Base-by-base conservation (phyloP, 176 grass and related monocot genomes). In the Cymbopogon citratus region DNA sequence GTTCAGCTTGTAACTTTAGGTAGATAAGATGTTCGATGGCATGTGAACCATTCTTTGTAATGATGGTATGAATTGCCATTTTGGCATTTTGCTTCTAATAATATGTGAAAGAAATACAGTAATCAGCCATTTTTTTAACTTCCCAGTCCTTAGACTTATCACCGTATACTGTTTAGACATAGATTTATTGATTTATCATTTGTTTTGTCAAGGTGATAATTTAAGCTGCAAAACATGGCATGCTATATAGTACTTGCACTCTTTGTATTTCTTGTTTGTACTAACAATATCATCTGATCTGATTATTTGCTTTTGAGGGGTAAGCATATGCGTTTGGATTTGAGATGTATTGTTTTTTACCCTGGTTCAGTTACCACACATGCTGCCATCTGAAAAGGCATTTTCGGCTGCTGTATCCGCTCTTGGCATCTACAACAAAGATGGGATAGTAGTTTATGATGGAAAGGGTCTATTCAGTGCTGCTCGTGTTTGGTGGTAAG, bases 401-500 rank as follows among this genome's bases (percentile, higher is more conserved):
- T 98, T 98, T 88, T 87, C 88, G 85, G 92, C 95, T 73, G 92
- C 96, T 85, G 92, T 93, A 67, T 98, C 96, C 24, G 87, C 96
- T 27, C 90, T 98, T 90, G 96, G 89, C 25, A 93, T 98, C 54
- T 90, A 91, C 68, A 98, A 98, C 81, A 93, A 90, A 75, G 96
- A 98, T 82, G 92, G 90, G 16, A 82, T 98, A 81, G 72, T 98
- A 93, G 92, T 98, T 78, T 98, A 98, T 71, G 95, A 98, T 86
- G 95, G 95, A 64, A 98, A 91, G 92, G 95, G 95, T 12, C 80
- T 95, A 39, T 98, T 98, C 88, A 98, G 95, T 31, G 95, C 95
- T 60, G 95, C 95, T 71, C 95, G 95, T 77, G 95, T 93, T 63
- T 98, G 95, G 95, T 98, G 95, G 95, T 98, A 90, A 88, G 81